Evolutionary conservation across 371 early-diverging fungal genomes (phyloP), one percentile per base, ranked within the genome.

Genomic region (Rhizopus microsporus): DNA sequence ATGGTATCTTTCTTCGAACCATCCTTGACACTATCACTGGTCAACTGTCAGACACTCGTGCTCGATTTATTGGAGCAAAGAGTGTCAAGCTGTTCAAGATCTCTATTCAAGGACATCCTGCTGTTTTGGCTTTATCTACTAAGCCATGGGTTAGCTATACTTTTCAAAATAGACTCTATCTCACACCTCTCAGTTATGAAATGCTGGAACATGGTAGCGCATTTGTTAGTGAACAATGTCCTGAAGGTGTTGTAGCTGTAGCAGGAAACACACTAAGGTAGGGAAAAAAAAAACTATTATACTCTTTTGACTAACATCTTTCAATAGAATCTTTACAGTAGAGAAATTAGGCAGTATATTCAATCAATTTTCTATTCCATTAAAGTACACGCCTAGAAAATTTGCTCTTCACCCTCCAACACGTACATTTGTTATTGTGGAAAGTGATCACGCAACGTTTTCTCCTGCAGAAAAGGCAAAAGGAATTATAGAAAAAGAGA

Each of bases 61-160:
- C 90, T 43, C 84, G 97, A 13, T 94, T 96, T 60, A 70, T 97
- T 51, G 99, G 99, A 13, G 78, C 96, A 7, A 78, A 85, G 17
- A 81, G 92, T 0, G 93, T 96, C 44, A 91, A 86, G 51, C 75
- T 98, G 29, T 88, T 88, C 59, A 75, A 75, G 33, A 78, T 93
- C 35, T 71, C 70, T 43, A 78, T 89, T 42, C 85, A 85, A 56
- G 88, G 90, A 1, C 64, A 68, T 9, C 82, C 81, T 31, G 93
- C 91, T 4, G 87, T 97, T 0, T 72, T 97, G 56, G 94, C 95
- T 7, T 68, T 97, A 31, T 88, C 92, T 3, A 85, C 87, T 10
- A 82, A 94, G 35, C 93, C 98, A 6, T 97, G 98, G 98, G 71
- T 97, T 51, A 88, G 86, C 54, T 95, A 92, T 68, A 88, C 86